phyloP scores from a whole-genome alignment of 1,284 basidiomycete species.

The Microbotryum scabiosae region DNA sequence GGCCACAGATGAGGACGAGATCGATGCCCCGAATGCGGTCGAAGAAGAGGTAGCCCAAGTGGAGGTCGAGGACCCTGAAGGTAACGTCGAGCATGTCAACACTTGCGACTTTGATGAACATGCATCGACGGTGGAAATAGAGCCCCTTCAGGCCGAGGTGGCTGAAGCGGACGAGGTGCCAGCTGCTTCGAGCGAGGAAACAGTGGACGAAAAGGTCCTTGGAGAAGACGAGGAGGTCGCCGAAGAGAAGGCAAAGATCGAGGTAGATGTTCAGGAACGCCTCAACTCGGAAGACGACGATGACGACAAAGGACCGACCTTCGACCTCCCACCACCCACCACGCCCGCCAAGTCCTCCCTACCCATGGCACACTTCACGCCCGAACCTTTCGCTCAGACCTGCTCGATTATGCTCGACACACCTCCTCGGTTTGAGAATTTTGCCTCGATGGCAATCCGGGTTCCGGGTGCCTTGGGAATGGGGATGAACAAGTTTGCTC shows the following conservation, averaged over 20 bases:
- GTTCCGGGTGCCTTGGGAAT: conserved; percentile 1
- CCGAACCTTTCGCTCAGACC: conserved; percentile 23
- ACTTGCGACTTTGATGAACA: neutral
- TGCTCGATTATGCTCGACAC: conserved; percentile 27
- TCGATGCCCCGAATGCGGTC: neutral
- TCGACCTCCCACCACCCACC: conserved; percentile 10
- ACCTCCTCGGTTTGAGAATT: conserved; percentile 10
- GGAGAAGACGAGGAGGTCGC: neutral
- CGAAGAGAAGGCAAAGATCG: neutral
- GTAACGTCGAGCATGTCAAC: neutral
- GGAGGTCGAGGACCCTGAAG: neutral
- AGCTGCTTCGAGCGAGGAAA: neutral
- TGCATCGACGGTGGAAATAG: neutral
- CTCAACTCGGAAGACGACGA: neutral
- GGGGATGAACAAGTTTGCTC: conserved; percentile 1
- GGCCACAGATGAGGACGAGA: neutral
- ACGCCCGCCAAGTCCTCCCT: neutral
- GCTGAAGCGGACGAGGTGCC: neutral
- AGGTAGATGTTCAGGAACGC: neutral
- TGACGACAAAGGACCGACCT: neutral
- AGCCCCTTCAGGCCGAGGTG: neutral
- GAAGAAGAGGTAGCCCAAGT: neutral
- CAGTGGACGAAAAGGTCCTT: neutral
- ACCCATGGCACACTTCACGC: neutral
- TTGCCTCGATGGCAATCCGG: conserved; percentile 3